Percentiles rank a stretch among this genome's conserved stretches.
Conservation (phyloP, 352 stramenopile genomes). For the Plasmopara viticola region DNA sequence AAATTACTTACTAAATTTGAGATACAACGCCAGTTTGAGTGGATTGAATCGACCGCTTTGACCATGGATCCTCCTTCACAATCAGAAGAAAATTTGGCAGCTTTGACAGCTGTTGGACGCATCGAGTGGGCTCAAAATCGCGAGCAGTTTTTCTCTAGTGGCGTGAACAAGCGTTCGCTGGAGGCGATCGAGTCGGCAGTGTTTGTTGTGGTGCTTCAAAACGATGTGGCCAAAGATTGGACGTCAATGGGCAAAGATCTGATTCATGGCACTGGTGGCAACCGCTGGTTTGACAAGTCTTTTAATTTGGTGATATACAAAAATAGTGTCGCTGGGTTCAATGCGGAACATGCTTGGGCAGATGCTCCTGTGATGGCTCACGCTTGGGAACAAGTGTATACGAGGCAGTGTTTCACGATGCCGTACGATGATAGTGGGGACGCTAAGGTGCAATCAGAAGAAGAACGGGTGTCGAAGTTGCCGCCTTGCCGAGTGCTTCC, state of each 20-base stretch:
- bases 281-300: conserved; percentile 98
- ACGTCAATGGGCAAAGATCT: conserved; percentile 66
- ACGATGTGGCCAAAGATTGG: conserved; percentile 51
- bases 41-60: conserved; percentile 49
- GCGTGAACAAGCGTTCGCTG: conserved; percentile 84
- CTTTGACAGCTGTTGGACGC: conserved; percentile 73
- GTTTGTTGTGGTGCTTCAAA: conserved; percentile 73
- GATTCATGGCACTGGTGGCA: conserved; percentile 84
- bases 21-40: conserved; percentile 76
- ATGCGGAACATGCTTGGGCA: conserved; percentile 93
- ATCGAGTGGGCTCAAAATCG: conserved; percentile 87
- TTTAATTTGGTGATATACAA: conserved; percentile 94
- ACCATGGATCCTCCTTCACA: conserved; percentile 26
- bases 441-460: conserved; percentile 32
- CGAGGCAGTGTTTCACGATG: conserved; percentile 41
- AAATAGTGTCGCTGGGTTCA: conserved; percentile 91
- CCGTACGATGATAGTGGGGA: conserved; percentile 59
- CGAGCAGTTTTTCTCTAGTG: conserved; percentile 83
- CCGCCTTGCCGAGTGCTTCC: conserved; percentile 42
- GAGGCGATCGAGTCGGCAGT: conserved; percentile 69
- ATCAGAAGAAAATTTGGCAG: conserved; percentile 55
- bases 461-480: conserved; percentile 42
- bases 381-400: conserved; percentile 72
- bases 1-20: conserved; percentile 70
- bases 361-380: conserved; percentile 86